Percentiles rank a stretch among this genome's conserved stretches.
Evolutionary conservation across 257 asterid species (phyloP).

Genomic region (Capsicum baccatum): DNA sequence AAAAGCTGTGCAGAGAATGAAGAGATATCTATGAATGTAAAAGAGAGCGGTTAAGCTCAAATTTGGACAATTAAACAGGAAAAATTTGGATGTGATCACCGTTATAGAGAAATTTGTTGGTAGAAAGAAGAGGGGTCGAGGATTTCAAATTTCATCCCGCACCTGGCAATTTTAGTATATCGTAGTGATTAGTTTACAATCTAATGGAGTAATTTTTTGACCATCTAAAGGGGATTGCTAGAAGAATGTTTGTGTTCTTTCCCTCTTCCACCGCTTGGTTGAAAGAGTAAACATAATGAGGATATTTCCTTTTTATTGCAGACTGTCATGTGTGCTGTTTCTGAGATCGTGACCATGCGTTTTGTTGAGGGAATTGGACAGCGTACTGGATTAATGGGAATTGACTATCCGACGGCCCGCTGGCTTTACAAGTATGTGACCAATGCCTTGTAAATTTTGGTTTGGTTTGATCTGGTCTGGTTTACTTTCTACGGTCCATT

Average conservation of each 20-base stretch:
- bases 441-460: conserved; percentile 7
- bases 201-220: not conserved
- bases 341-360: conserved; percentile 90
- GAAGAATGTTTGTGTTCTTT: not conserved
- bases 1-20: not conserved
- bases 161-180: not conserved
- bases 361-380: conserved; percentile 82
- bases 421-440: conserved; percentile 89
- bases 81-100: not conserved
- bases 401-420: conserved; percentile 88
- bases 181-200: conserved; percentile 1
- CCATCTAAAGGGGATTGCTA: not conserved
- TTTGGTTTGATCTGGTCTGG: conserved; percentile 16
- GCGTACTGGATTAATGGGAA: conserved; percentile 91
- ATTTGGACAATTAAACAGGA: conserved; percentile 9
- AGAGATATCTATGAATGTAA: not conserved
- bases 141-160: not conserved
- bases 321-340: conserved; percentile 76
- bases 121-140: not conserved
- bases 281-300: conserved; percentile 15
- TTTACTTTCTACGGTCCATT: conserved; percentile 20
- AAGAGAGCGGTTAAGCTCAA: not conserved
- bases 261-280: conserved; percentile 15
- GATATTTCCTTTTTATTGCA: conserved; percentile 43
- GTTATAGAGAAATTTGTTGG: conserved; percentile 14